A percentile compares a stretch with the other conserved stretches of the same genome.
Conservation (phyloP, 2,329 filamentous ascomycete genomes). For the Macrophomina tecta region DNA sequence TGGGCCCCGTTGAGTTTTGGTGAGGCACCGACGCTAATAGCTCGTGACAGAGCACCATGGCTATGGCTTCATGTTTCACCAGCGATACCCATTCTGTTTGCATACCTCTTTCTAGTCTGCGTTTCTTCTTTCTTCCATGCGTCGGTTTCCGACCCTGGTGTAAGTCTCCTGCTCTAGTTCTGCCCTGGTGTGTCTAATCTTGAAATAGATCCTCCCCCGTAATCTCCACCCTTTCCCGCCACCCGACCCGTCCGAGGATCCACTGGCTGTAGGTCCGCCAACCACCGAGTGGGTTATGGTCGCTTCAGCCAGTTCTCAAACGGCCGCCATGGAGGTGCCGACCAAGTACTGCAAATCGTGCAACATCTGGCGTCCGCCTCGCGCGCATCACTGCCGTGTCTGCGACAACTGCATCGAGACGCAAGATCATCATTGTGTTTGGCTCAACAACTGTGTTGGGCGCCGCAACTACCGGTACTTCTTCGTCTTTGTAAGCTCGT, state of each 20-base stretch:
- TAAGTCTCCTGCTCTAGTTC: conserved; percentile 57
- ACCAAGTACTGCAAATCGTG: conserved; percentile 98
- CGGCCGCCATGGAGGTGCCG: conserved; percentile 94
- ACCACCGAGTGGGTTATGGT: conserved; percentile 95
- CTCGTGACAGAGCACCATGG: conserved; percentile 68
- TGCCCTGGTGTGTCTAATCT: conserved; percentile 6
- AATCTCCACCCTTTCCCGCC: conserved; percentile 91
- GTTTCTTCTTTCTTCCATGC: conserved; percentile 94
- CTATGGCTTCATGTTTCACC: conserved; percentile 86
- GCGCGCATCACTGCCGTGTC: conserved; percentile 92
- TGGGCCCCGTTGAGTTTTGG: neutral
- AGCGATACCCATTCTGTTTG: conserved; percentile 86
- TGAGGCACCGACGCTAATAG: conserved; percentile 33
- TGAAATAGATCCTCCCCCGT: conserved; percentile 79
- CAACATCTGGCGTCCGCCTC: conserved; percentile 94
- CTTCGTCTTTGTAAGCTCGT: conserved; percentile 84
- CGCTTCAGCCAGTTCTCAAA: conserved; percentile 73
- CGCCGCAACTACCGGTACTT: conserved; percentile 98
- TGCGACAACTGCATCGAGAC: conserved; percentile 98
- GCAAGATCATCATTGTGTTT: conserved; percentile 97
- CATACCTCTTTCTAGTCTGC: conserved; percentile 88
- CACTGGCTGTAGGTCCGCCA: conserved; percentile 78
- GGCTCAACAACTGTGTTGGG: conserved; percentile 98
- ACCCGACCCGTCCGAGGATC: conserved; percentile 75
- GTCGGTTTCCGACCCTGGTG: conserved; percentile 88